Percentiles rank a stretch among this genome's conserved stretches.
Conservation (phyloP, 2,329 filamentous ascomycete genomes). For the Sporothrix mexicana region DNA sequence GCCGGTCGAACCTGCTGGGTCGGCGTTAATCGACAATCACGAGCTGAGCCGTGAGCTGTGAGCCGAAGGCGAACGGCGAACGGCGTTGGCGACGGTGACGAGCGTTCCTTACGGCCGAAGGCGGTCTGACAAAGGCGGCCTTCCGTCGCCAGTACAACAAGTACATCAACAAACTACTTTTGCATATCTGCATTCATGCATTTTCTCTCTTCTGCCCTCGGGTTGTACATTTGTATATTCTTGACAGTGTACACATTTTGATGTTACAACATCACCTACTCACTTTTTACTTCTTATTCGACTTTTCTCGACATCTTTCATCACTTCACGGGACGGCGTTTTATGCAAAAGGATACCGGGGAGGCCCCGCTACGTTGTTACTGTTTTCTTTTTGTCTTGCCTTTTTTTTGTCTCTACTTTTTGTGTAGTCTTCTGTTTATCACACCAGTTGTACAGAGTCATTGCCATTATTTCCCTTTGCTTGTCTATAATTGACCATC, state of each 20-base stretch:
- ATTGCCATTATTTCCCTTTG: neutral
- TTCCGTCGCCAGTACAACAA: too few species aligned
- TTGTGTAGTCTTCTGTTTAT: neutral
- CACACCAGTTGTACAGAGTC: conserved; percentile 6
- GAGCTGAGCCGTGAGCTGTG: neutral
- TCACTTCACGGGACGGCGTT: conserved; percentile 13
- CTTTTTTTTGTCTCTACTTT: neutral
- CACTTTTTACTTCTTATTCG: neutral
- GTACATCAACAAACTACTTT: neutral
- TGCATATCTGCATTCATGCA: neutral
- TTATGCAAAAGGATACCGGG: conserved; percentile 15
- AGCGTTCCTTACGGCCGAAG: neutral
- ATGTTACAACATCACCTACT: neutral
- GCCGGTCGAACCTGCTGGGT: conserved; percentile 25
- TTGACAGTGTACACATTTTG: neutral
- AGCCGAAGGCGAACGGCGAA: neutral
- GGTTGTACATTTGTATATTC: neutral
- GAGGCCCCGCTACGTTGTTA: conserved; percentile 14
- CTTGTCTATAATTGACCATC: conserved; percentile 3
- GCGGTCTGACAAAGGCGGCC: neutral
- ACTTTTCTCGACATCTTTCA: neutral
- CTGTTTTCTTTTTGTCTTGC: neutral
- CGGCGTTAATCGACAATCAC: neutral
- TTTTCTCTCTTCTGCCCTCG: neutral
- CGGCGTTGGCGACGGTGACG: too few species aligned